Percentiles rank a stretch among this genome's conserved stretches.
phyloP scores from a whole-genome alignment of 169 alveolate genomes.

The Babesia bigemina region DNA sequence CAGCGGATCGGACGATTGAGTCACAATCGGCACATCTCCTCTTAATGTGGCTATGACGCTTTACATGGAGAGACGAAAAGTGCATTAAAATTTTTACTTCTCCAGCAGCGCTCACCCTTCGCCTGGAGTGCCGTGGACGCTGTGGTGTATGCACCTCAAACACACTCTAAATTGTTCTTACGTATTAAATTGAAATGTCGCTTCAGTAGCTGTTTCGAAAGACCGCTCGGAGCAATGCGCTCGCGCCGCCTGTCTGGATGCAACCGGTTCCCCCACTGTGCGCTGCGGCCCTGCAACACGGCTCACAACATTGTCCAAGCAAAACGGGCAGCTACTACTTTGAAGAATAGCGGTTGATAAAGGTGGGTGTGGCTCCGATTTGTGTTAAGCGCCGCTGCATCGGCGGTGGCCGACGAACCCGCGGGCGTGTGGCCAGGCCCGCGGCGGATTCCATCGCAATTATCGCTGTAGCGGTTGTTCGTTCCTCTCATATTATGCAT shows the following conservation, averaged over 20 bases:
- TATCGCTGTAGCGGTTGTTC: background rate
- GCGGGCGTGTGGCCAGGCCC: background rate
- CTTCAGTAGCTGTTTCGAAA: too few relatives aligned
- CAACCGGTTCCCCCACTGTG: conserved; percentile 31
- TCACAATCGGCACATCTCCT: background rate
- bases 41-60: conserved; percentile 11
- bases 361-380: conserved; percentile 3
- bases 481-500: background rate
- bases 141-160: background rate
- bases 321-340: background rate
- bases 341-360: background rate
- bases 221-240: too few relatives aligned
- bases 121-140: background rate
- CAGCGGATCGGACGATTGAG: conserved; percentile 14
- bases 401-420: conserved; percentile 10
- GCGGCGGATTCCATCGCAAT: conserved; percentile 7
- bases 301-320: conserved; percentile 4
- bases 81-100: conserved; percentile 36
- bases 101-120: background rate
- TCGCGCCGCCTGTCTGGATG: background rate
- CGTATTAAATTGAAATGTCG: too few relatives aligned
- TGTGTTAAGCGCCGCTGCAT: background rate
- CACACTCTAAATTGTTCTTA: background rate
- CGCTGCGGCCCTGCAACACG: background rate
- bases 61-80: conserved; percentile 1